Percentiles rank a stretch among this genome's conserved stretches.
Conservation (phyloP, 2,329 filamentous ascomycete species). For the Microcyclosporella mali region DNA sequence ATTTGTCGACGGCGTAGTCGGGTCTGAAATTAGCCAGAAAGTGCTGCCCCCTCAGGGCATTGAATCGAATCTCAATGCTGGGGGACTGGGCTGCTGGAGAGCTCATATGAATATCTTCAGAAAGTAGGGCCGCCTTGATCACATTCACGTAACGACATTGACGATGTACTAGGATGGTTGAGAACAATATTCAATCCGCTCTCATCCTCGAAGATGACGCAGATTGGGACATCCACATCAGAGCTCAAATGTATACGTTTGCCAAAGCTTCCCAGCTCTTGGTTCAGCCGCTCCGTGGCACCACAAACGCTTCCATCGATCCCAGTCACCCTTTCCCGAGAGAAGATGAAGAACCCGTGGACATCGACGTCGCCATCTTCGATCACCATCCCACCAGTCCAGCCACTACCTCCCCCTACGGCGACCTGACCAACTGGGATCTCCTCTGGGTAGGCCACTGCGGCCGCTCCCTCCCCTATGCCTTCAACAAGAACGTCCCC, state of each 20-base stretch:
- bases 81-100: slow-evolving; percentile 20
- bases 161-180: slow-evolving; percentile 33
- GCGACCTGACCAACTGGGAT: slow-evolving; percentile 33
- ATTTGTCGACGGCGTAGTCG: slow-evolving; percentile 44
- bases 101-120: slow-evolving; percentile 25
- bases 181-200: slow-evolving; percentile 33
- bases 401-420: slow-evolving; percentile 32
- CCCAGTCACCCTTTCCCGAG: slow-evolving; percentile 14
- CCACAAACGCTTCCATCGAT: slow-evolving; percentile 16
- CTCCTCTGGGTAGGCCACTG: slow-evolving; percentile 34
- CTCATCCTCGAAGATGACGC: slow-evolving; percentile 41
- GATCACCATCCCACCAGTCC: slow-evolving; percentile 10
- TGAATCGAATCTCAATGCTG: slow-evolving; percentile 23
- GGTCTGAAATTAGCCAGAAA: slow-evolving; percentile 27
- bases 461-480: slow-evolving; percentile 9
- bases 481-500: slow-evolving; percentile 21
- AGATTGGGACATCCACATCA: slow-evolving; percentile 41
- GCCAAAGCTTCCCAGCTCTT: slow-evolving; percentile 35
- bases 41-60: slow-evolving; percentile 30
- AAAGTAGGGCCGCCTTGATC: slow-evolving; percentile 8
- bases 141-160: background rate
- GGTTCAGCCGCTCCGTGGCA: slow-evolving; percentile 23
- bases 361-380: slow-evolving; percentile 11
- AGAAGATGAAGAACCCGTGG: slow-evolving; percentile 5
- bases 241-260: slow-evolving; percentile 30